Base-by-base conservation (phyloP, 1,284 basidiomycete species). In the Melampsora medusae region DNA sequence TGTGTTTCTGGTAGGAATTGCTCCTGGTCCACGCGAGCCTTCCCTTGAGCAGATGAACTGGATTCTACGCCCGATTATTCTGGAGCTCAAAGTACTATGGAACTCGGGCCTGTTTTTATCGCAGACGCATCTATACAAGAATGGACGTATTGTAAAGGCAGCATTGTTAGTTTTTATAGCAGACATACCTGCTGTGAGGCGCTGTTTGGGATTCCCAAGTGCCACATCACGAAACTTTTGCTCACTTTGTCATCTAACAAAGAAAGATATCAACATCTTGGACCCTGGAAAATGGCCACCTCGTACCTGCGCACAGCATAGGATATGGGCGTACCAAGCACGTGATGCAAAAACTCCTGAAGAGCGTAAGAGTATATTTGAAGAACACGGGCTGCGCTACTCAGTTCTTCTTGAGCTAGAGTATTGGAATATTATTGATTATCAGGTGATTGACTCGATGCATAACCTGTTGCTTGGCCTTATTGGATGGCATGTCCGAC, bases 1-100 rank as follows among this genome's bases (percentile, higher is more conserved):
- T 50, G 66, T 79, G 19, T 77, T 65, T 48, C 49, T 80, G 5
- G 69, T 79, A 17, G 82, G 82, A 2, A 79, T 84, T 50, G 81
- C 85, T 19, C 85, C 85, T 17, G 84, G 84, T 14, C 84, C 83
- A 4, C 77, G 79, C 10, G 82, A 85, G 72, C 84, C 85, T 1
- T 78, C 78, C 25, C 67, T 81, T 0, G 80, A 81, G 25, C 25
- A 25, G 25, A 25, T 25, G 25, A 25, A 25, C 25, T 25, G 25
- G 25, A 25, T 25, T 25, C 10, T 53, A 80, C 16, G 69, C 83
- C 82, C 81, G 2, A 48, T 84, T 2, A 78, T 84, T 9, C 77
- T 82, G 22, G 79, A 82, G 22, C 77, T 85, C 9, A 22, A 80
- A 1, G 66, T 70, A 10, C 78, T 83, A 33, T 84, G 82, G 81